These are phyloP conservation scores for Exobasidium cylindrosporum DNA, from an alignment of 1,284 basidiomycete species.

Conservation along the genomic window DNA sequence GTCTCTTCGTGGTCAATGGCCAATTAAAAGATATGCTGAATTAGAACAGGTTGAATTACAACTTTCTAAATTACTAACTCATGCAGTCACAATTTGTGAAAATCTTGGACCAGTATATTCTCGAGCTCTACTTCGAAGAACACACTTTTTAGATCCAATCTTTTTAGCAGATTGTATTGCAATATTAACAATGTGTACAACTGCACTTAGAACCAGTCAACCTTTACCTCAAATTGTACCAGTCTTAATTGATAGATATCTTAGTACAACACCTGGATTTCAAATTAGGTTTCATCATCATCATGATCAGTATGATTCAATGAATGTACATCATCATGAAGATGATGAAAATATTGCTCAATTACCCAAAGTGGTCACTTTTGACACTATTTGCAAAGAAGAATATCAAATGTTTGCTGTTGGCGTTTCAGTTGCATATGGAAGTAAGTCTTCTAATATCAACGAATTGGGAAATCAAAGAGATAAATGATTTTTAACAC, in stretches of 20 bases:
- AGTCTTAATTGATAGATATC: conserved; percentile 14
- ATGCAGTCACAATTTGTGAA: conserved; percentile 41
- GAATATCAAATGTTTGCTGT: conserved; percentile 28
- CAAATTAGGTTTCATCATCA: conserved; percentile 53
- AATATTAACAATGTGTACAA: conserved; percentile 58
- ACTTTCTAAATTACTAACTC: conserved; percentile 62
- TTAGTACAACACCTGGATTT: background rate
- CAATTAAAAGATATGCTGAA: conserved; percentile 36
- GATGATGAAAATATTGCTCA: conserved; percentile 12
- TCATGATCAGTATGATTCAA: conserved; percentile 30
- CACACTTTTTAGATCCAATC: conserved; percentile 71
- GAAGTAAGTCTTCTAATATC: conserved; percentile 72
- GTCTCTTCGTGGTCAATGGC: conserved; percentile 51
- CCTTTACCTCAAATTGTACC: conserved; percentile 67
- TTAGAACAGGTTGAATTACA: conserved; percentile 36
- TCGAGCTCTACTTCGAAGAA: conserved; percentile 69
- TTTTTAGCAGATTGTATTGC: conserved; percentile 69
- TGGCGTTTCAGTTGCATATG: conserved; percentile 68
- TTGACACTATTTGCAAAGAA: conserved; percentile 4
- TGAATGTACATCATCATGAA: conserved; percentile 23
- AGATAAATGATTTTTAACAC: no score
- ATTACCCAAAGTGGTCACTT: conserved; percentile 5
- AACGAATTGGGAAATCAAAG: no score
- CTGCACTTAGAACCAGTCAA: conserved; percentile 69
- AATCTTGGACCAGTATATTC: conserved; percentile 33